Base-by-base conservation (phyloP, 2,329 filamentous ascomycete genomes). In the Dryadomyces quercus-mongolicae region DNA sequence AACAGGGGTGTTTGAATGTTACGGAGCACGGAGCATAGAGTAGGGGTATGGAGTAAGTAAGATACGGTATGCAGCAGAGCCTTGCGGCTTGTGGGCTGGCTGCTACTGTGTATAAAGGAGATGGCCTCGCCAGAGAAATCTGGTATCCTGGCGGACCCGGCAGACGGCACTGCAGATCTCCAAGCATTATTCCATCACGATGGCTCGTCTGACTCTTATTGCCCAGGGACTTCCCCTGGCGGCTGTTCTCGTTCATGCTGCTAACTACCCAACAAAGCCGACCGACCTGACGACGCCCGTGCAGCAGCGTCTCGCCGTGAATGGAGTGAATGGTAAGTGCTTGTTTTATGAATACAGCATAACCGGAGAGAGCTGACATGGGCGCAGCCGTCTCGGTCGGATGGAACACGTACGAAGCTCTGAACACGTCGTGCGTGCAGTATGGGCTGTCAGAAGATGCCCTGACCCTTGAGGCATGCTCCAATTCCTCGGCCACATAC, bases 321-420 rank as follows among this genome's bases (percentile, higher is more conserved):
- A 72, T 47, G 74, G 73, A 2, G 68, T 72, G 0, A 72, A 72
- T 57, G 66, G 75, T 78, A n/a, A 53, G 59, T 56, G 8, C 5
- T 21, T n/a, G 18, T 8, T 40, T 9, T 20, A 31, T 10, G 40
- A 9, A 9, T 1, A 43, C 13, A 49, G 5, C 36, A 13, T 12
- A 50, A 9, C 3, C 18, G 15, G 22, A 45, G 13, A 43, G 38
- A 18, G n/a, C 54, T 51, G 36, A 52, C 38, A n/a, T n/a, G n/a
- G n/a, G n/a, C 46, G 25, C 16, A 79, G 76, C 72, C 38, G 68
- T 80, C 7, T 73, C 74, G 0, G 66, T 81, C 40, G 76, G 72
- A 1, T 81, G 77, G 77, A 80, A 80, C 60, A 81, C 77, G 0
- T 81, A 79, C 60, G 57, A 70, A 54, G 60, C 73, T 57, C 60